Percentiles rank a stretch among this genome's conserved stretches.
These are phyloP conservation scores for Didymellaceae sp. DNA, from an alignment of 2,329 filamentous ascomycete genomes.

Conservation along the genomic window DNA sequence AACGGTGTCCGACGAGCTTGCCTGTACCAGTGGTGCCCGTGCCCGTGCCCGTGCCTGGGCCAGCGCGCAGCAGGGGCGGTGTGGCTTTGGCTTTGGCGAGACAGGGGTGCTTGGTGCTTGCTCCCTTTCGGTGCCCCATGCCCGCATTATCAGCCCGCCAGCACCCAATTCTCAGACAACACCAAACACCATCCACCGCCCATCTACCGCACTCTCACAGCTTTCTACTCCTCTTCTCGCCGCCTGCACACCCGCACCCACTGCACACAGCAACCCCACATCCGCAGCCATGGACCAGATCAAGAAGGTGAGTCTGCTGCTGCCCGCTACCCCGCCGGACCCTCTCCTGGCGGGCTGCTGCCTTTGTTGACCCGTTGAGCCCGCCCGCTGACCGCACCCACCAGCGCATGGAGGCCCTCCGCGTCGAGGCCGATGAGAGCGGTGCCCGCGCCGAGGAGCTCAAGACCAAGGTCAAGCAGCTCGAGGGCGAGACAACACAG, in stretches of 20 bases:
- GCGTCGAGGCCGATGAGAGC: conserved; percentile 89
- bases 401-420: conserved; percentile 94
- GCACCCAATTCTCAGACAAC: conserved; percentile 32
- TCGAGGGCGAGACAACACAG: conserved; percentile 92
- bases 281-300: conserved; percentile 76
- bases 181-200: conserved; percentile 19
- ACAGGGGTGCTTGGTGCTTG: conserved; percentile 14
- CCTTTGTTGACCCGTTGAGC: not conserved
- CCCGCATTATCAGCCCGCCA: conserved; percentile 39
- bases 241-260: conserved; percentile 1
- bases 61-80: conserved; percentile 13
- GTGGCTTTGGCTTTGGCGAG: conserved; percentile 17
- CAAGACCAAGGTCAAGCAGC: conserved; percentile 80
- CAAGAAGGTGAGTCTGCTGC: conserved; percentile 82
- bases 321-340: conserved; percentile 47
- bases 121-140: conserved; percentile 28
- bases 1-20: conserved; percentile 4
- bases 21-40: too few species aligned
- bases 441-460: conserved; percentile 84
- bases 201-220: conserved; percentile 14
- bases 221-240: conserved; percentile 14
- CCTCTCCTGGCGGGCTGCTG: conserved; percentile 26
- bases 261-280: conserved; percentile 9
- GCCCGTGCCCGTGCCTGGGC: too few species aligned
- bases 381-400: conserved; percentile 31